A percentile compares a stretch with the other conserved stretches of the same genome.
These are phyloP conservation scores for Exophiala spinifera DNA, from an alignment of 2,329 filamentous ascomycete genomes.

Conservation along the genomic window DNA sequence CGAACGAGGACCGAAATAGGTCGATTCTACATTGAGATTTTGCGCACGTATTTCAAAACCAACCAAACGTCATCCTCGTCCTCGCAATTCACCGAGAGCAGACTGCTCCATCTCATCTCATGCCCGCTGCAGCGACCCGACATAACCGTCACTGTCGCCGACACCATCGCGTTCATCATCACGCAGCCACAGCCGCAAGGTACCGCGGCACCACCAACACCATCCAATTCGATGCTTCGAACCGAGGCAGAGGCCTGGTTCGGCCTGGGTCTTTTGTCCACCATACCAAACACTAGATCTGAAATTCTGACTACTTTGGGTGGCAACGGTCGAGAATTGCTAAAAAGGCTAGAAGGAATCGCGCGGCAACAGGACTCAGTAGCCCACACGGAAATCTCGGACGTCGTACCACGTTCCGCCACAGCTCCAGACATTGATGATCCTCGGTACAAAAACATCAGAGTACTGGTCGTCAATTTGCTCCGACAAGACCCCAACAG, in stretches of 20 bases:
- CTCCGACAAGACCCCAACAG: constrained; percentile 3
- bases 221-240: neutral
- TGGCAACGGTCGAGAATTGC: constrained; percentile 1
- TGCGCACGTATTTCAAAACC: constrained; percentile 11
- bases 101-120: neutral
- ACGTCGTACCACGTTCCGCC: neutral
- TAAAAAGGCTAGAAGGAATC: constrained; percentile 5
- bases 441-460: constrained; percentile 18
- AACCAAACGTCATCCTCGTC: neutral
- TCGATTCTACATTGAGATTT: constrained; percentile 19
- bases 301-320: constrained; percentile 9
- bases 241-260: constrained; percentile 24
- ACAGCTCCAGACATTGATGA: constrained; percentile 4
- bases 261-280: constrained; percentile 17
- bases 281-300: constrained; percentile 1
- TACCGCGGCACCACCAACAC: neutral
- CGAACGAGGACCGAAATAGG: constrained; percentile 17
- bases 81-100: neutral
- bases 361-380: neutral
- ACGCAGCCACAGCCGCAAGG: constrained; percentile 6
- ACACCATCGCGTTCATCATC: constrained; percentile 14
- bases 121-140: neutral
- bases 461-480: constrained; percentile 16
- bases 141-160: constrained; percentile 1
- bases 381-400: neutral